Percentiles rank a stretch among this genome's conserved stretches.
Conservation (phyloP, 805 yeast genomes). For the Priceomyces castillae region DNA sequence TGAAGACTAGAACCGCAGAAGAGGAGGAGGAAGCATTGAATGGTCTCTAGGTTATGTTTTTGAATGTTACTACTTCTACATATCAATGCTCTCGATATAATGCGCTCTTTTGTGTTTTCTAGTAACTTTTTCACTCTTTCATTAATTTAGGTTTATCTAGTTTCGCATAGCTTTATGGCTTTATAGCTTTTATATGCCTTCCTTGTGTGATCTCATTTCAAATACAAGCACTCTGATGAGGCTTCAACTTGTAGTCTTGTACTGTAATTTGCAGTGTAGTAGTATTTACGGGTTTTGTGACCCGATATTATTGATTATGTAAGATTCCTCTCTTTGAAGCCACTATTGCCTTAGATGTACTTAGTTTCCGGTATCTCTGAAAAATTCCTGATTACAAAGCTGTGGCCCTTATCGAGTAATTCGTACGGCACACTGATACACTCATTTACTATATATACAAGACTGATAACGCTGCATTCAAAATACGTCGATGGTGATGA, state of each 20-base stretch:
- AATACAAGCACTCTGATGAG: not conserved
- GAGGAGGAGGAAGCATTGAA: conserved; percentile 53
- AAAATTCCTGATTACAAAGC: not conserved
- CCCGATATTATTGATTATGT: no score
- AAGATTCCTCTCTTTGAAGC: not conserved
- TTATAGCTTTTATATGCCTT: not conserved
- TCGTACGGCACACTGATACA: no score
- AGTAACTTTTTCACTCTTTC: no score
- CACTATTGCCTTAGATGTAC: not conserved
- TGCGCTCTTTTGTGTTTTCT: not conserved
- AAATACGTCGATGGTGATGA: no score
- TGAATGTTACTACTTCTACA: not conserved
- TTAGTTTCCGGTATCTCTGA: not conserved
- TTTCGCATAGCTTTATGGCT: not conserved
- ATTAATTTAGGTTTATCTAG: no score
- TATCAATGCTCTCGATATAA: not conserved
- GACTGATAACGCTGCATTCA: not conserved
- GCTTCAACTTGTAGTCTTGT: no score
- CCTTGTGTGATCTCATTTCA: not conserved
- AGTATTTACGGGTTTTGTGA: no score
- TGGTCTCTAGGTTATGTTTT: conserved; percentile 20
- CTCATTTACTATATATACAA: not conserved
- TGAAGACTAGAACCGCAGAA: conserved; percentile 68
- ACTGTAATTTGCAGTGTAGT: no score
- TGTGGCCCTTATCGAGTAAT: not conserved